Evolutionary conservation across 1,284 basidiomycete species (phyloP), one percentile per base, ranked within the genome.

Genomic region (Trichosporon sp.): DNA sequence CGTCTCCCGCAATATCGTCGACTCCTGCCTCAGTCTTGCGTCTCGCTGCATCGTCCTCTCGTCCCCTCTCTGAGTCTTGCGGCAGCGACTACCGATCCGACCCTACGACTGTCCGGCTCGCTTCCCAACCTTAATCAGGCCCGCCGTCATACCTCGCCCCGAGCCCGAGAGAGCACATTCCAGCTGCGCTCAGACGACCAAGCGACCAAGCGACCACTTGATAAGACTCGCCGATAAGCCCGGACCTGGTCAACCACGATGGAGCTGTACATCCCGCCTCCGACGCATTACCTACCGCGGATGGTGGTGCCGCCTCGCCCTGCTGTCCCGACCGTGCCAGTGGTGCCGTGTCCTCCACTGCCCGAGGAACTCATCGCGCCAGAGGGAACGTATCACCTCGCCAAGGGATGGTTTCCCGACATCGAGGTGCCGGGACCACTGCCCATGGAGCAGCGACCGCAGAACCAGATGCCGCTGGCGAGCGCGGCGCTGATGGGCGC

Each of bases 231-330:
- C 37, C 37, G 49, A 54, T 29, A 44, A 44, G 40, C 16, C 19
- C 40, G 19, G 5, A n/a, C 16, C 19, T 9, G 19, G 23, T 44
- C 40, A 21, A 21, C 46, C 31, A 40, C 56, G 25, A 75, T 75
- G 74, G 74, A 75, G 65, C 68, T 75, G 33, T 75, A 75, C 66
- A 72, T 75, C 62, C 74, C 74, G 16, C 73, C 73, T 6, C 72
- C 74, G 10, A 57, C 59, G 44, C 52, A 62, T 23, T 75, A 71
- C 62, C 61, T 74, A 14, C 74, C 73, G 27, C 73, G 71, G 46
- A 70, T 70, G 31, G 71, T 54, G 4, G 25, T 67, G 16, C 73
- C 73, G 25, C 74, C 74, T 5, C 67, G 70, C 58, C 75, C 75
- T 1, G 67, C 70, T 13, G 34, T 64, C 21, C 77, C 77, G 2